Conservation (phyloP, 129 eudicot species). For the Cynara cardunculus region DNA sequence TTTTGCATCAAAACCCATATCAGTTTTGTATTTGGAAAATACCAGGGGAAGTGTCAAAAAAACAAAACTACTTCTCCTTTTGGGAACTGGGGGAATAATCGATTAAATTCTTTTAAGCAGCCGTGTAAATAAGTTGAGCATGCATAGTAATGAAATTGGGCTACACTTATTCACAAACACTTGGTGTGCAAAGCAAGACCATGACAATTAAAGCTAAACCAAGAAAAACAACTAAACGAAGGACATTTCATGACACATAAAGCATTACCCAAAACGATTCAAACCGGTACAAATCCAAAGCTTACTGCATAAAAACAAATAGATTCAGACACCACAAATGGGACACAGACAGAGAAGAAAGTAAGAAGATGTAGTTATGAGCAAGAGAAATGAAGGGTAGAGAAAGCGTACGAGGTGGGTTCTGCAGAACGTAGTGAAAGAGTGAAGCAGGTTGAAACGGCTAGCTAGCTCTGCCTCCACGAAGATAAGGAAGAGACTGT, state of each 20-base stretch:
- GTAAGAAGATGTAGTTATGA: background rate
- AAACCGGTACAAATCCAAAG: background rate
- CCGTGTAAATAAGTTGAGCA: background rate
- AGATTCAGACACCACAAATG: background rate
- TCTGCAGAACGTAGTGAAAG: background rate
- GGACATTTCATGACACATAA: background rate
- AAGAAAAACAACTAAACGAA: background rate
- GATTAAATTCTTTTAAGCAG: background rate
- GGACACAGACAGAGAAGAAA: background rate
- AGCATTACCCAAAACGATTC: slow-evolving; percentile 1
- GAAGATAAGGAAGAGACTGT: slow-evolving; percentile 19
- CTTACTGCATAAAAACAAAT: background rate
- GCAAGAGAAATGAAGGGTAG: background rate
- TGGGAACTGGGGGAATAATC: background rate
- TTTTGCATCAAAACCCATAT: background rate
- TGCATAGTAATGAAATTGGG: background rate
- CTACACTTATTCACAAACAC: slow-evolving; percentile 22
- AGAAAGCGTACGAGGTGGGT: slow-evolving; percentile 14
- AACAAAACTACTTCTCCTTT: background rate
- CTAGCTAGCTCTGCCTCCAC: slow-evolving; percentile 23
- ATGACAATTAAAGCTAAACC: background rate
- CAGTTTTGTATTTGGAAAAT: background rate
- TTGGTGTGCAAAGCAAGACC: slow-evolving; percentile 24
- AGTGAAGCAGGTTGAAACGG: slow-evolving; percentile 13
- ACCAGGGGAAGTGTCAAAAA: background rate